These are phyloP conservation scores for Cylindrodendrum hubeiense DNA, from an alignment of 2,329 filamentous ascomycete genomes.

Conservation along the genomic window DNA sequence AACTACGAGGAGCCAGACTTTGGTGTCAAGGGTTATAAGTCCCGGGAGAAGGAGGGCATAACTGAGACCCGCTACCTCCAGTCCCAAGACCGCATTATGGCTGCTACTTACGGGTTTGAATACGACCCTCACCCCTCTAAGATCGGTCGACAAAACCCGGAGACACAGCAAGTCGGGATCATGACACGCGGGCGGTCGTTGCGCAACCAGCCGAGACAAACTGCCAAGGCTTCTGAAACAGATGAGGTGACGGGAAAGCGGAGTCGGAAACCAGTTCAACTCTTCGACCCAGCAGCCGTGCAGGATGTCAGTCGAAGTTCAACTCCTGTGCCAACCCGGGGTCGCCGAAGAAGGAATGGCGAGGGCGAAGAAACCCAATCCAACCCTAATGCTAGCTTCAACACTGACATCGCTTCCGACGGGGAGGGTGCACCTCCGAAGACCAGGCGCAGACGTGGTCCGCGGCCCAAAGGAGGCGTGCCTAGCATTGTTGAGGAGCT, in stretches of 20 bases:
- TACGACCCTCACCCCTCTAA: constrained; percentile 70
- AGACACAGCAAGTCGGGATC: constrained; percentile 63
- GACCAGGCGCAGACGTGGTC: constrained; percentile 47
- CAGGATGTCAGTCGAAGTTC: constrained; percentile 65
- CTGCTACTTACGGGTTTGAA: constrained; percentile 70
- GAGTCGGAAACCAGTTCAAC: constrained; percentile 63
- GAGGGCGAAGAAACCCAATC: constrained; percentile 45
- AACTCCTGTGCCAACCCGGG: constrained; percentile 57
- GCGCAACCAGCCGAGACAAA: constrained; percentile 69
- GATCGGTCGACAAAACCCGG: constrained; percentile 70
- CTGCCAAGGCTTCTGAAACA: constrained; percentile 69
- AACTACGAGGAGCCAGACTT: constrained; percentile 66
- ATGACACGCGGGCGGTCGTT: constrained; percentile 65
- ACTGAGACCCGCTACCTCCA: constrained; percentile 62
- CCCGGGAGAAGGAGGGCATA: constrained; percentile 57
- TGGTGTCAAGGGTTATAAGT: constrained; percentile 65
- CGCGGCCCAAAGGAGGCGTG: constrained; percentile 42
- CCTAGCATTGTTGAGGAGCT: constrained; percentile 43
- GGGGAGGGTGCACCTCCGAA: constrained; percentile 45
- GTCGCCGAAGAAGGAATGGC: constrained; percentile 48
- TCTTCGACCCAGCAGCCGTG: constrained; percentile 64
- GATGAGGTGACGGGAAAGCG: constrained; percentile 65
- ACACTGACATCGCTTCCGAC: constrained; percentile 49
- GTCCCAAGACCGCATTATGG: constrained; percentile 69
- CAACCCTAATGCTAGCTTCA: constrained; percentile 48